These are phyloP conservation scores for Neurospora pannonica DNA, from an alignment of 495 filamentous ascomycete species.

Conservation along the genomic window DNA sequence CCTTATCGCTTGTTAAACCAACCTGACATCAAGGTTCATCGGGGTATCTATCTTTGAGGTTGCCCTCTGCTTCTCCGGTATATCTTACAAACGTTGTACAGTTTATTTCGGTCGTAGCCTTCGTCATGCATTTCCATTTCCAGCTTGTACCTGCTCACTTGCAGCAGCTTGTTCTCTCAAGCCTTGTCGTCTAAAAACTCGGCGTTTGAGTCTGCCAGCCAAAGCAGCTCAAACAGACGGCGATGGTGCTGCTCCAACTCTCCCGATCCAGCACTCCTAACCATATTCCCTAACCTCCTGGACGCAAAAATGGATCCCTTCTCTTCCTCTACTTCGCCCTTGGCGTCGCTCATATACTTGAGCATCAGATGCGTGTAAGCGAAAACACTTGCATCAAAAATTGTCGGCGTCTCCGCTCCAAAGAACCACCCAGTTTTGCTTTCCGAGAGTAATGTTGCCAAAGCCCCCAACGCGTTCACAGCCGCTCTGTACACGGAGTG, in stretches of 20 bases:
- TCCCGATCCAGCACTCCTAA: conserved; percentile 8
- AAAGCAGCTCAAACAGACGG: conserved; percentile 24
- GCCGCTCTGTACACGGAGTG: conserved; percentile 58
- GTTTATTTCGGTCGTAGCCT: neutral
- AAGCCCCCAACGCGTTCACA: conserved; percentile 60
- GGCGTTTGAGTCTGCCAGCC: conserved; percentile 4
- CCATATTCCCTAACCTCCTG: conserved; percentile 45
- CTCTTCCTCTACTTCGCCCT: neutral
- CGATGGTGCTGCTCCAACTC: conserved; percentile 24
- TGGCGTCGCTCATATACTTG: neutral
- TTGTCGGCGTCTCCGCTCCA: conserved; percentile 40
- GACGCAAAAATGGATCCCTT: conserved; percentile 25
- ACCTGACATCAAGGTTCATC: neutral
- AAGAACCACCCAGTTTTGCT: conserved; percentile 38
- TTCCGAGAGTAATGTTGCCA: conserved; percentile 58
- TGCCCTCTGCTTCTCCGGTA: neutral
- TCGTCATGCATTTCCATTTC: neutral
- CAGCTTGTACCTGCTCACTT: neutral
- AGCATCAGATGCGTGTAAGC: conserved; percentile 81
- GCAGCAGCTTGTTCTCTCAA: neutral
- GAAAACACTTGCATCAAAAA: conserved; percentile 85
- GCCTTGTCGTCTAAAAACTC: neutral
- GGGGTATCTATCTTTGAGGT: neutral
- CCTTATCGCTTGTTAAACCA: neutral
- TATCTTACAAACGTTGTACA: neutral